Evolutionary conservation across 2,329 filamentous ascomycete species (phyloP).

Genomic region (Chrysoporthe austroafricana): DNA sequence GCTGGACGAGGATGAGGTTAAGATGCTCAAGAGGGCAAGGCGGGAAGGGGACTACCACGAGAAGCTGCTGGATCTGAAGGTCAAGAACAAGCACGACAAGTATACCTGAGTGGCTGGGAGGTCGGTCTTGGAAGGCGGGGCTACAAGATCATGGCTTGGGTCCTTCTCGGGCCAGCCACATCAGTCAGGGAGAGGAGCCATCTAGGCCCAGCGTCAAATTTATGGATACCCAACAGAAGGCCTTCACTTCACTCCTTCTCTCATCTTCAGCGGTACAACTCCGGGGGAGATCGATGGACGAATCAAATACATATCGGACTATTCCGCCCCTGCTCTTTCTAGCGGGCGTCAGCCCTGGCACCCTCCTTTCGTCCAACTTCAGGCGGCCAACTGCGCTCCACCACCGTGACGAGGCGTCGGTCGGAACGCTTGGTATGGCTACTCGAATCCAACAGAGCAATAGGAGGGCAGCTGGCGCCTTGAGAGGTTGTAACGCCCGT

Average conservation of each 20-base stretch:
- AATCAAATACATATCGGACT: background rate
- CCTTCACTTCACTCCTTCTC: background rate
- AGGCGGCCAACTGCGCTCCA: background rate
- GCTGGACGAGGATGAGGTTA: constrained; percentile 85
- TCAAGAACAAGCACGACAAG: constrained; percentile 93
- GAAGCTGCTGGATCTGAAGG: constrained; percentile 80
- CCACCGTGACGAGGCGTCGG: background rate
- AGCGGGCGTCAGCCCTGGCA: background rate
- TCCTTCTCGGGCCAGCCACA: background rate
- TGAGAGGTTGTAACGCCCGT: background rate
- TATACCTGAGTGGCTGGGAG: constrained; percentile 51
- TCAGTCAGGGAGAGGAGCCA: background rate
- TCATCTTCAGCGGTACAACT: background rate
- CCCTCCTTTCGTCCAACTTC: background rate
- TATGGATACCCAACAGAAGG: background rate
- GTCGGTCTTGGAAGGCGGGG: background rate
- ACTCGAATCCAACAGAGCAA: no score
- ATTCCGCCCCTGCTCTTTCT: background rate
- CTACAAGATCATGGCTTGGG: background rate
- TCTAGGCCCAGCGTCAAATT: background rate
- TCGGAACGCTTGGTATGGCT: background rate
- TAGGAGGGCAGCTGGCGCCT: background rate
- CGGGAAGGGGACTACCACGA: constrained; percentile 91
- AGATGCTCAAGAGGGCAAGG: constrained; percentile 78
- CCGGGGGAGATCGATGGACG: background rate